Percentiles rank a stretch among this genome's conserved stretches.
Conservation (phyloP, 129 eudicot species). For the Apium graveolens region DNA sequence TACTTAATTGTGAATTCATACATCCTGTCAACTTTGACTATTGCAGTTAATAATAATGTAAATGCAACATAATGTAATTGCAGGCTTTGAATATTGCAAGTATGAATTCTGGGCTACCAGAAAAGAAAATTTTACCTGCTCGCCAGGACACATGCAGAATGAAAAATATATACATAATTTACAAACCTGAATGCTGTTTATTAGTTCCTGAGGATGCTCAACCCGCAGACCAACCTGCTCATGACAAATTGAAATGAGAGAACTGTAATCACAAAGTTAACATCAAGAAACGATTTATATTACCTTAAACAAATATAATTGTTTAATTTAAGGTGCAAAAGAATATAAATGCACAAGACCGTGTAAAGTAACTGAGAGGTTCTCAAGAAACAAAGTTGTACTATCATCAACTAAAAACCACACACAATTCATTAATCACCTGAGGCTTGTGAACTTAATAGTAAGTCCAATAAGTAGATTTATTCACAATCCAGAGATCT, state of each 20-base stretch:
- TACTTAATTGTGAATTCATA: not conserved
- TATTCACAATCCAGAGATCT: constrained; percentile 31
- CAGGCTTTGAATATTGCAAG: not conserved
- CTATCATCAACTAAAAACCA: not conserved
- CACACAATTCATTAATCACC: not conserved
- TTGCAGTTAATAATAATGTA: not conserved
- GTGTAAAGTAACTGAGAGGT: not conserved
- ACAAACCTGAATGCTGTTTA: constrained; percentile 60
- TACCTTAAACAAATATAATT: not conserved
- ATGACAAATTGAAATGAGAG: constrained; percentile 15
- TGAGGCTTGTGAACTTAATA: not conserved
- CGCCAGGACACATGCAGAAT: constrained; percentile 99
- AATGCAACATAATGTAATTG: not conserved
- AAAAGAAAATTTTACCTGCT: constrained; percentile 50
- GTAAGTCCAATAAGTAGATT: not conserved
- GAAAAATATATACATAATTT: constrained; percentile 6
- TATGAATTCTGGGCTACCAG: not conserved
- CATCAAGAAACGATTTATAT: not conserved
- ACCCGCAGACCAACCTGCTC: constrained; percentile 86
- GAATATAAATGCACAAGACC: not conserved
- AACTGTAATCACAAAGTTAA: not conserved
- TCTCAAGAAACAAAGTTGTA: not conserved
- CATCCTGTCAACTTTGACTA: not conserved
- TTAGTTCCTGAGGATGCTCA: constrained; percentile 93
- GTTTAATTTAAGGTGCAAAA: not conserved